phyloP scores from a whole-genome alignment of 805 yeast genomes.

The Metschnikowia corniflorae region DNA sequence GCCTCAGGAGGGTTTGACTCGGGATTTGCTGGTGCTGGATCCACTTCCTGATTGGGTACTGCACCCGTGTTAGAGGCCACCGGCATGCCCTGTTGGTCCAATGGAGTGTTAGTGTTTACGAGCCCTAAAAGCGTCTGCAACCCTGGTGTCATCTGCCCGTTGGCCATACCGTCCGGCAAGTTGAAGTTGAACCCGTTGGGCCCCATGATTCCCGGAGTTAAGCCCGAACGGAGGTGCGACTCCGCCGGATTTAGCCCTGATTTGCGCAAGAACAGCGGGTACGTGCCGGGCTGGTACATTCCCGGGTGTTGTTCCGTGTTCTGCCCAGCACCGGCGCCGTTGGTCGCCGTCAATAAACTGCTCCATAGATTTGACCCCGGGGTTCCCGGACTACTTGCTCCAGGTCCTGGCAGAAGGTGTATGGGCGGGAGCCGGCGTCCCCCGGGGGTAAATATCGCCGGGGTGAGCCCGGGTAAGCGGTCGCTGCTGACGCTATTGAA shows the following conservation, averaged over 20 bases:
- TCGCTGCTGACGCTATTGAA: constrained; percentile 24
- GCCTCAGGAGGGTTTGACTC: background rate
- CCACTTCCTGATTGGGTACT: background rate
- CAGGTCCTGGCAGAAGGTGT: constrained; percentile 42
- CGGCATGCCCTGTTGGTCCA: constrained; percentile 1
- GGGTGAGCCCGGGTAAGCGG: constrained; percentile 39
- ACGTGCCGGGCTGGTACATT: constrained; percentile 1
- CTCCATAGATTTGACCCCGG: constrained; percentile 52
- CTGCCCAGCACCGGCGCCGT: constrained; percentile 15
- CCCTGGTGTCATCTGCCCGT: constrained; percentile 49
- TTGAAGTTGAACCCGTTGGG: constrained; percentile 33
- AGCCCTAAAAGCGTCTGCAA: constrained; percentile 38
- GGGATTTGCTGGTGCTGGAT: background rate
- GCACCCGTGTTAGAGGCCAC: background rate
- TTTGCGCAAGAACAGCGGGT: constrained; percentile 34
- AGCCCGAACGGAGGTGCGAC: constrained; percentile 64
- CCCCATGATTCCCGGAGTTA: constrained; percentile 54
- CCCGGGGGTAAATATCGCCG: constrained; percentile 55
- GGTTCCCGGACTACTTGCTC: constrained; percentile 44
- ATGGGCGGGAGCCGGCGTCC: constrained; percentile 57
- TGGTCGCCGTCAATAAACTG: constrained; percentile 42
- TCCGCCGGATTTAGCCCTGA: constrained; percentile 77
- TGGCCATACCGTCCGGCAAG: constrained; percentile 37
- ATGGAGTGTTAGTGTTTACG: constrained; percentile 8
- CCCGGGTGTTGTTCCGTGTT: constrained; percentile 7